Evolutionary conservation across 306 rosid species (phyloP).

Genomic region (Trichosanthes truncata): DNA sequence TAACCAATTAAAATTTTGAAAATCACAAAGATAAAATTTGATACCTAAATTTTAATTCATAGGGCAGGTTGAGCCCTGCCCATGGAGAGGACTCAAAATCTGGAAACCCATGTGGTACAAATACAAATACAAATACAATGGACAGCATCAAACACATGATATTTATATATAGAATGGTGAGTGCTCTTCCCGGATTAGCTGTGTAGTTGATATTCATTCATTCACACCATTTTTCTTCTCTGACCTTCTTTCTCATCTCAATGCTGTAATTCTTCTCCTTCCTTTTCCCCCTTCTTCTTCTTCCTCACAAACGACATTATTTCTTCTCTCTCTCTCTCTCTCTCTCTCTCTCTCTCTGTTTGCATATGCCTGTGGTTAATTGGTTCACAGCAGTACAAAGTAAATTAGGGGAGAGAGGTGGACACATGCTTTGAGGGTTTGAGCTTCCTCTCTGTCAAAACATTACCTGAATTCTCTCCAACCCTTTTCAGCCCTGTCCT

Average conservation of each 20-base stretch:
- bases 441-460: slow-evolving; percentile 23
- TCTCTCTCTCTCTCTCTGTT: slow-evolving; percentile 9
- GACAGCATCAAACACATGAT: slow-evolving; percentile 1
- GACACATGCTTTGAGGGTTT: slow-evolving; percentile 51
- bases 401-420: slow-evolving; percentile 29
- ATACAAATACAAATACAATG: background rate
- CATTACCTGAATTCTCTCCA: slow-evolving; percentile 27
- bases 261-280: slow-evolving; percentile 44
- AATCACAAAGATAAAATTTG: background rate
- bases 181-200: slow-evolving; percentile 20
- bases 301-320: slow-evolving; percentile 11
- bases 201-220: slow-evolving; percentile 30
- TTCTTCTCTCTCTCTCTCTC: slow-evolving; percentile 7
- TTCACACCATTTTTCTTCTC: slow-evolving; percentile 23
- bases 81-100: background rate
- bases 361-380: slow-evolving; percentile 8
- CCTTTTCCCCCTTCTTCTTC: slow-evolving; percentile 1
- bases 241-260: slow-evolving; percentile 18
- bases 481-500: slow-evolving; percentile 25
- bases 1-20: background rate
- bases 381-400: slow-evolving; percentile 17
- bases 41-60: background rate
- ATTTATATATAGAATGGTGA: background rate
- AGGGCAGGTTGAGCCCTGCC: background rate
- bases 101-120: slow-evolving; percentile 7